Percentiles rank a stretch among this genome's conserved stretches.
Conservation (phyloP, 805 yeast genomes). For the Teunomyces funiuensis region DNA sequence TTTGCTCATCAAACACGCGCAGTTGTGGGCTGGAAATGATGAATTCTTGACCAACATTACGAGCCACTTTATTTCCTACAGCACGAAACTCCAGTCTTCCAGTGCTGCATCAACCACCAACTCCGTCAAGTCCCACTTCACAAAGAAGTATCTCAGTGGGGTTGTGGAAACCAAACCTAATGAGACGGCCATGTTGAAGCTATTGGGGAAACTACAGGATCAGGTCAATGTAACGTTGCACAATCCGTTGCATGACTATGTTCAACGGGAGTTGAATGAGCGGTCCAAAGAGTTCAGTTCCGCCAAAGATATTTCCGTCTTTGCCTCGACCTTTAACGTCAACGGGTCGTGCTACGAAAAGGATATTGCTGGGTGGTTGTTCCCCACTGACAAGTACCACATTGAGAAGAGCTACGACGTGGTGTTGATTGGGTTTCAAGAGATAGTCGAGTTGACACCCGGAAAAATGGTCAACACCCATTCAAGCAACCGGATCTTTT, state of each 20-base stretch:
- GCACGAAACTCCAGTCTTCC: conserved; percentile 41
- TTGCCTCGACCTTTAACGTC: conserved; percentile 54
- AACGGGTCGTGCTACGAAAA: conserved; percentile 49
- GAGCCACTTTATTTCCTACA: conserved; percentile 36
- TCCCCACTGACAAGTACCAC: conserved; percentile 34
- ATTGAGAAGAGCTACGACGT: conserved; percentile 56
- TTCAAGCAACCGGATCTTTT: conserved; percentile 52
- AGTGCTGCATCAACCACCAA: conserved; percentile 39
- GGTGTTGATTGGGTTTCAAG: conserved; percentile 84
- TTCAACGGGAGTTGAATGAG: conserved; percentile 41
- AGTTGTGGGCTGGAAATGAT: conserved; percentile 51
- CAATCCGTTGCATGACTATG: conserved; percentile 57
- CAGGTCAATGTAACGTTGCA: conserved; percentile 44
- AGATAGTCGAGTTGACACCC: conserved; percentile 77
- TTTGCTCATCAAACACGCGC: conserved; percentile 38
- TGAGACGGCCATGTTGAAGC: conserved; percentile 45
- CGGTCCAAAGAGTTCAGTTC: conserved; percentile 41
- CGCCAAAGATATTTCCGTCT: conserved; percentile 40
- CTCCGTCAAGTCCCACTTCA: conserved; percentile 33
- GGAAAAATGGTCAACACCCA: conserved; percentile 84
- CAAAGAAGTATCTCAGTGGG: conserved; percentile 40
- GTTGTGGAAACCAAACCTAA: conserved; percentile 40
- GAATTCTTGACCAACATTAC: conserved; percentile 38
- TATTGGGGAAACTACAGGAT: conserved; percentile 48
- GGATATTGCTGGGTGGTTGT: conserved; percentile 44